These are phyloP conservation scores for Nymphaea colorata DNA, from an alignment of 164 flowering plant genomes.

Conservation along the genomic window DNA sequence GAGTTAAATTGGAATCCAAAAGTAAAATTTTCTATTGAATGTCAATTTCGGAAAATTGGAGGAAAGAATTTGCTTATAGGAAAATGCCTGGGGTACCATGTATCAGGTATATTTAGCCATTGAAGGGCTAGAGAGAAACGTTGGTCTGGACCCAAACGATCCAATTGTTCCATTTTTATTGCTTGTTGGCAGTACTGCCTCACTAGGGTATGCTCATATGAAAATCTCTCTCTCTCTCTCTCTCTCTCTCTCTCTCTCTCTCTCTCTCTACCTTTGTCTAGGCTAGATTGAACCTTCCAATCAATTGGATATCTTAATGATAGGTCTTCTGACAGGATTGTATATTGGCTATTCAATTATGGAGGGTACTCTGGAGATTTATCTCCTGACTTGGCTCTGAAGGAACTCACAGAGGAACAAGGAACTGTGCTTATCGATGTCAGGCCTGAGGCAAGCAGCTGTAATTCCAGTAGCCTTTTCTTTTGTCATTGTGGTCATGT, in stretches of 20 bases:
- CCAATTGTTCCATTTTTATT: conserved; percentile 59
- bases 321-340: conserved; percentile 45
- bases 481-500: conserved; percentile 3
- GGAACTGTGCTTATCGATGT: conserved; percentile 67
- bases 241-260: neutral
- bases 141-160: conserved; percentile 83
- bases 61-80: neutral
- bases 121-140: conserved; percentile 49
- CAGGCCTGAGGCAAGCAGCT: conserved; percentile 95
- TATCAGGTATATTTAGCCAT: conserved; percentile 46
- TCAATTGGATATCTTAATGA: neutral
- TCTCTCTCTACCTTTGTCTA: neutral
- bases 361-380: conserved; percentile 90
- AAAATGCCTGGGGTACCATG: conserved; percentile 4
- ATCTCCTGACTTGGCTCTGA: conserved; percentile 55
- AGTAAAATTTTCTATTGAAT: neutral
- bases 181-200: conserved; percentile 50
- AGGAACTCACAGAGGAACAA: conserved; percentile 46
- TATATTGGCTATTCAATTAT: conserved; percentile 52
- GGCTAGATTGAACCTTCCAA: neutral
- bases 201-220: conserved; percentile 53
- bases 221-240: neutral
- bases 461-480: conserved; percentile 46
- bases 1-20: neutral
- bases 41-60: neutral